Evolutionary conservation across 306 rosid species (phyloP).

Genomic region (Quercus suber): DNA sequence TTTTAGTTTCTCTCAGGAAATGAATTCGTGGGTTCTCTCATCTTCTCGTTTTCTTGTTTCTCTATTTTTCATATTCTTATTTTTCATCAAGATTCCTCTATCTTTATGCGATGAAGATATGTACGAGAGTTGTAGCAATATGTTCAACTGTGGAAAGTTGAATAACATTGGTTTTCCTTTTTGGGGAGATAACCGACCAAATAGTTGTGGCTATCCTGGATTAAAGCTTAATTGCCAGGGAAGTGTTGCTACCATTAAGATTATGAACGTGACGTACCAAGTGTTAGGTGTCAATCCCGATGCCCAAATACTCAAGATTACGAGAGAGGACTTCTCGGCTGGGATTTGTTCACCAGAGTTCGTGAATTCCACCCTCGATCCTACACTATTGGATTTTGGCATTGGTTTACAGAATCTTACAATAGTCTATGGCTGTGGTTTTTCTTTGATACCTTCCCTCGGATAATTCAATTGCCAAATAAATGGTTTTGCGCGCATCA

Average conservation of each 20-base stretch:
- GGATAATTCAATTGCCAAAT: constrained; percentile 1
- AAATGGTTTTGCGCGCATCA: not conserved
- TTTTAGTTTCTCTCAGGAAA: not conserved
- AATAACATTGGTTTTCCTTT: constrained; percentile 26
- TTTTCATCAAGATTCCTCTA: constrained; percentile 13
- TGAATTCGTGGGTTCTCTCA: constrained; percentile 23
- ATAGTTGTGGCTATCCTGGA: constrained; percentile 42
- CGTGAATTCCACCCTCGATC: constrained; percentile 31
- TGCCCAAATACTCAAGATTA: constrained; percentile 22
- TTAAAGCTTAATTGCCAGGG: constrained; percentile 26
- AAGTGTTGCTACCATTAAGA: constrained; percentile 19
- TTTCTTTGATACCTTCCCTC: not conserved
- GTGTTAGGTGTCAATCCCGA: constrained; percentile 18
- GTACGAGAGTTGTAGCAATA: constrained; percentile 13
- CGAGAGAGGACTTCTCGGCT: constrained; percentile 24
- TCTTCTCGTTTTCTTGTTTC: not conserved
- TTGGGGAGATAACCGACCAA: constrained; percentile 36
- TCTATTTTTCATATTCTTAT: constrained; percentile 4
- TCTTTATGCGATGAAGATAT: constrained; percentile 9
- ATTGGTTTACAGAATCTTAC: constrained; percentile 20
- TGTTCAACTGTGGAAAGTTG: constrained; percentile 25
- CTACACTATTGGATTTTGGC: constrained; percentile 14
- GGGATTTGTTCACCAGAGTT: constrained; percentile 28
- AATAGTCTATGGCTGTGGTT: constrained; percentile 33
- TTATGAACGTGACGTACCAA: constrained; percentile 24